Evolutionary conservation across 1,284 basidiomycete genomes (phyloP).

Genomic region (Puccinia horiana): DNA sequence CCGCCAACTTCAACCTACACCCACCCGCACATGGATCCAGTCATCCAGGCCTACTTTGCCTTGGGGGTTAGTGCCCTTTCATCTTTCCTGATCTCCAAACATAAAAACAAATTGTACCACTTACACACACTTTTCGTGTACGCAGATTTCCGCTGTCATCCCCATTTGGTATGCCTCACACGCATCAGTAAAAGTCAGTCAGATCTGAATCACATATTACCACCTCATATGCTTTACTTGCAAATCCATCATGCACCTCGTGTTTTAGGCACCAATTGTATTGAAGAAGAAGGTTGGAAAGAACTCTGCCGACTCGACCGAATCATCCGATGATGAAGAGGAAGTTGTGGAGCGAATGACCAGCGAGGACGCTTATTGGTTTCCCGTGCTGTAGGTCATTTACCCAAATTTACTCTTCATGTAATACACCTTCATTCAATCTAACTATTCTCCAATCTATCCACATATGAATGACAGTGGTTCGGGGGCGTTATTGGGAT

Average conservation of each 20-base stretch:
- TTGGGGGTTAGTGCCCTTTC: slow-evolving; percentile 34
- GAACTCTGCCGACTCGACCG: slow-evolving; percentile 21
- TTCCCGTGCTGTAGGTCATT: slow-evolving; percentile 62
- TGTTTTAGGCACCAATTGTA: slow-evolving; percentile 45
- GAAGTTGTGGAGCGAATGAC: slow-evolving; percentile 63
- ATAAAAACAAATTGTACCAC: background rate
- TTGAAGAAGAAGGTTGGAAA: slow-evolving; percentile 25
- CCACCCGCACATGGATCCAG: slow-evolving; percentile 24
- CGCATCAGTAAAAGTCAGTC: slow-evolving; percentile 51
- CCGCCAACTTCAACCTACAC: background rate
- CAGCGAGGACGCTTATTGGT: slow-evolving; percentile 71
- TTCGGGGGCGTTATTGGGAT: slow-evolving; percentile 64
- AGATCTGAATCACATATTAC: background rate
- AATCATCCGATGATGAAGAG: slow-evolving; percentile 47
- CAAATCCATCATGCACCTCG: too few relatives aligned
- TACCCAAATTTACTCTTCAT: background rate
- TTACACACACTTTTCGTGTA: background rate
- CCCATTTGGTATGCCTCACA: slow-evolving; percentile 54
- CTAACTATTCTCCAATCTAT: slow-evolving; percentile 12
- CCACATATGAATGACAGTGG: slow-evolving; percentile 20
- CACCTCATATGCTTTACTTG: background rate
- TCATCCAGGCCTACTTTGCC: slow-evolving; percentile 47
- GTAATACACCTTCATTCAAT: slow-evolving; percentile 59
- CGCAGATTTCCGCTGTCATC: slow-evolving; percentile 53
- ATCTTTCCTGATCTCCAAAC: background rate